Conservation (phyloP, 768 basidiomycete genomes). For the Leccinum longicurvipes region DNA sequence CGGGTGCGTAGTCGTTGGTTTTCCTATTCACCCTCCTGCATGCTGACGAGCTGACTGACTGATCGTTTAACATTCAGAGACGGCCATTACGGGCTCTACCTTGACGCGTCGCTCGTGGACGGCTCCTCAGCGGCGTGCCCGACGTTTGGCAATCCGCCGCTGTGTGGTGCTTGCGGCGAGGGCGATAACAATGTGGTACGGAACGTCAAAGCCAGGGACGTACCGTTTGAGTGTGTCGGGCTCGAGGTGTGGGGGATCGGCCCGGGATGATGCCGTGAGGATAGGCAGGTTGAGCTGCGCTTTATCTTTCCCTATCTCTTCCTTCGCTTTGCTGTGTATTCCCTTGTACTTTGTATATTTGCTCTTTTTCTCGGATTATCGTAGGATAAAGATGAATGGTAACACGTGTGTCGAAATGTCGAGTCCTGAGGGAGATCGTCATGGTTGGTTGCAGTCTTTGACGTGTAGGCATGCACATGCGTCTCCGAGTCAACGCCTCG, state of each 20-base stretch:
- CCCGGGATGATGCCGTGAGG: neutral
- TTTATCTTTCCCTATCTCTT: neutral
- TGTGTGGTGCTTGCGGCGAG: constrained; percentile 45
- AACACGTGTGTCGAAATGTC: no score
- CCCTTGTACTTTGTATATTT: neutral
- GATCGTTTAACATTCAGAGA: constrained; percentile 39
- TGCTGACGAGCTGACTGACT: neutral
- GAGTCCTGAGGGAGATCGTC: no score
- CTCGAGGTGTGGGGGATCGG: constrained; percentile 89
- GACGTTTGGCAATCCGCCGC: constrained; percentile 82
- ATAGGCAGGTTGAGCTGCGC: neutral
- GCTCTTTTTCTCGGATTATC: neutral
- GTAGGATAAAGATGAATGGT: neutral
- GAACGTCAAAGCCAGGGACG: constrained; percentile 36
- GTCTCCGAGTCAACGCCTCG: no score
- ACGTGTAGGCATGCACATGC: no score
- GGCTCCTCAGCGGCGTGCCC: constrained; percentile 84
- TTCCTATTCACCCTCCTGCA: neutral
- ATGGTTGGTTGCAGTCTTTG: no score
- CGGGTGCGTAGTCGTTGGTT: constrained; percentile 39
- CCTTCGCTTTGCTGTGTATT: neutral
- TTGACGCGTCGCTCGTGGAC: constrained; percentile 76
- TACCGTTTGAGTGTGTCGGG: constrained; percentile 86
- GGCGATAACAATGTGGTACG: constrained; percentile 7
- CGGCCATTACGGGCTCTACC: constrained; percentile 83